Percentiles rank a stretch among this genome's conserved stretches.
phyloP scores from a whole-genome alignment of 352 stramenopile genomes.

The Globisporangium solare region DNA sequence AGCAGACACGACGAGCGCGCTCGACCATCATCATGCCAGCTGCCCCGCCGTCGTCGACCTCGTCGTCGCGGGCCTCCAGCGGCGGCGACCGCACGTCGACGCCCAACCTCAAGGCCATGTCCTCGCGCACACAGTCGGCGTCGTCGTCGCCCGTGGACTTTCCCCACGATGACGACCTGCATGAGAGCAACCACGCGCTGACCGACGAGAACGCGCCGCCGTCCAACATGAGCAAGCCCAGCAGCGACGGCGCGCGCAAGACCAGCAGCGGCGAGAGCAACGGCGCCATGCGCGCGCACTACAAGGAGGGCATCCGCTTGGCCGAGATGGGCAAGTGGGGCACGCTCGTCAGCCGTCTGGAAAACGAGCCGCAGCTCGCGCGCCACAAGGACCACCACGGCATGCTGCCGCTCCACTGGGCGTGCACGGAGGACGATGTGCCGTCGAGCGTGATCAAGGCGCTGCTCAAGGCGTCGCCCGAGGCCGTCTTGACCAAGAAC shows the following conservation, averaged over 20 bases:
- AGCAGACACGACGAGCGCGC: no score
- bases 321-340: slow-evolving; percentile 80
- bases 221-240: neutral
- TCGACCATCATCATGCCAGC: neutral
- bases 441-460: slow-evolving; percentile 48
- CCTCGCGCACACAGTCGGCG: slow-evolving; percentile 9
- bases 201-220: slow-evolving; percentile 9
- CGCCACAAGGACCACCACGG: slow-evolving; percentile 79
- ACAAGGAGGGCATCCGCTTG: slow-evolving; percentile 77
- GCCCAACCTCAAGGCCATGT: neutral
- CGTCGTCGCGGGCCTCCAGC: neutral
- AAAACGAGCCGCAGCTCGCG: slow-evolving; percentile 57
- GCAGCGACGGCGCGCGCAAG: neutral
- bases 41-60: neutral
- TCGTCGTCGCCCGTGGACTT: slow-evolving; percentile 13
- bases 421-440: slow-evolving; percentile 78
- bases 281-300: slow-evolving; percentile 48
- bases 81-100: neutral
- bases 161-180: neutral
- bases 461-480: slow-evolving; percentile 67
- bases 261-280: slow-evolving; percentile 21
- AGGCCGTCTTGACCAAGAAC: slow-evolving; percentile 75
- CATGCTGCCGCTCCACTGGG: slow-evolving; percentile 83
- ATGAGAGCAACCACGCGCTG: slow-evolving; percentile 12
- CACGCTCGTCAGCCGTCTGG: slow-evolving; percentile 53